These are phyloP conservation scores for Hordeum marinum DNA, from an alignment of 176 grass and related monocot species.

Conservation along the genomic window DNA sequence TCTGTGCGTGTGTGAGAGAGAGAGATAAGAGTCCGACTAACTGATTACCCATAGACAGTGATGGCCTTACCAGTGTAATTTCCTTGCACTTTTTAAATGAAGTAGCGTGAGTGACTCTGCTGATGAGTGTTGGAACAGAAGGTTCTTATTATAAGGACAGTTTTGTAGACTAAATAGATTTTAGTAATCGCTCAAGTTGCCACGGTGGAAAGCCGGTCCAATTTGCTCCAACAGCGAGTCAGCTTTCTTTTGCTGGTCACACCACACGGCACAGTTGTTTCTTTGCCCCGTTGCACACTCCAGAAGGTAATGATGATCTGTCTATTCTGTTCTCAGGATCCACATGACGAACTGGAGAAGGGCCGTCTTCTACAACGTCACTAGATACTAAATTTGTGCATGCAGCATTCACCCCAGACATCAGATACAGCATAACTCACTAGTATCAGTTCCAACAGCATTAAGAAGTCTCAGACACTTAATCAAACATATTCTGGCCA, in stretches of 20 bases:
- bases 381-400: not conserved
- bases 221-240: slow-evolving; percentile 31
- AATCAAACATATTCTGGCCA: not conserved
- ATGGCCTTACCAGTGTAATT: slow-evolving; percentile 9
- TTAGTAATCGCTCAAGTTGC: slow-evolving; percentile 28
- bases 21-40: slow-evolving; percentile 6
- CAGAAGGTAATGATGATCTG: not conserved
- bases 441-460: not conserved
- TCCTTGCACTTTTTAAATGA: slow-evolving; percentile 27
- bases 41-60: slow-evolving; percentile 20
- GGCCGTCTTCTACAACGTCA: no score
- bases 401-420: not conserved
- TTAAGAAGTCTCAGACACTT: not conserved
- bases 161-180: slow-evolving; percentile 20
- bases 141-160: slow-evolving; percentile 18
- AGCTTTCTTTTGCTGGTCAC: not conserved
- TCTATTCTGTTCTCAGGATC: not conserved
- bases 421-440: not conserved
- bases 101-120: slow-evolving; percentile 31
- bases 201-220: slow-evolving; percentile 42
- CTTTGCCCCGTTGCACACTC: slow-evolving; percentile 18
- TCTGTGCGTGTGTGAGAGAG: not conserved
- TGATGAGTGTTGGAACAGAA: slow-evolving; percentile 13
- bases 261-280: slow-evolving; percentile 12
- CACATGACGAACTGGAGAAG: not conserved